Base-by-base conservation (phyloP, 1,284 basidiomycete species). In the Ustilago curta region DNA sequence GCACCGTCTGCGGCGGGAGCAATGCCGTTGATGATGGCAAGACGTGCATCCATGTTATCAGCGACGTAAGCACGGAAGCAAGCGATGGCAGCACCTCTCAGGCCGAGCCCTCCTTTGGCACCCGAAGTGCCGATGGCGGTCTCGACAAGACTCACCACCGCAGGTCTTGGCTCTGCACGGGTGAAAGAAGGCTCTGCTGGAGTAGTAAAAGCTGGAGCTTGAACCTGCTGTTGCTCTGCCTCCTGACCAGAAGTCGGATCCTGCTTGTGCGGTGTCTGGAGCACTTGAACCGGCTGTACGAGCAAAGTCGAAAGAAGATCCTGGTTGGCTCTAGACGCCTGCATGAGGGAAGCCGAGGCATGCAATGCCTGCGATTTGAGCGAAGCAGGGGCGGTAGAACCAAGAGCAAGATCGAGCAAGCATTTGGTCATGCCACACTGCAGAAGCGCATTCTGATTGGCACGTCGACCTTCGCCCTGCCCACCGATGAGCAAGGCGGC, bases 361-460 rank as follows among this genome's bases (percentile, higher is more conserved):
- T 95, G 94, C 70, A 93, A 89, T 2, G 91, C 90, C 48, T 82
- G 78, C 6, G 81, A 62, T 87, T 99, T 98, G 65, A 99, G 87
- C 5, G 88, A 80, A 14, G 91, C 91, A 0, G 97, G 96, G 0
- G 93, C 93, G 82, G 98, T 97, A 31, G 94, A 96, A 4, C 94
- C 92, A 23, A 99, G 88, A 0, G 91, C 91, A 11, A 97, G 87
- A 84, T 99, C 95, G 23, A 94, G 85, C 19, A 99, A 88, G 84
- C 92, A 93, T 45, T 95, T 90, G 0, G 91, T 91, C 78, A 93
- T 91, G 5, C 91, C 88, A 47, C 88, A 84, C 42, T 85, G 74
- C 18, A 87, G 86, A 77, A 90, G 85, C 4, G 88, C 88, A n/a
- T 85, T 84, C 61, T 79, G 79, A 52, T 82, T 84, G 90, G 92